Base-by-base conservation (phyloP, 306 rosid species). In the Corylus avellana region DNA sequence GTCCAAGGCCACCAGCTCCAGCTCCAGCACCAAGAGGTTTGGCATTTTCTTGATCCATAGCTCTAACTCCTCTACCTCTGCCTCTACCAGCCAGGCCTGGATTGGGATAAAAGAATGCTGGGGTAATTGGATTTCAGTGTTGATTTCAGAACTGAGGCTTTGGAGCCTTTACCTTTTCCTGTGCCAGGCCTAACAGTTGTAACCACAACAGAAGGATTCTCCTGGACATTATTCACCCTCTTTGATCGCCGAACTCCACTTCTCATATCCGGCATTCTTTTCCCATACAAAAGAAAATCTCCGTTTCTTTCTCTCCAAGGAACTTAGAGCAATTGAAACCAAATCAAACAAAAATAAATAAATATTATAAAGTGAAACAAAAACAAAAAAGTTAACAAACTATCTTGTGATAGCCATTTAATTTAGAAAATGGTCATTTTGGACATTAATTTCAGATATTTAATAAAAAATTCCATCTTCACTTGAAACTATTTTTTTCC, bases 81-180 rank as follows among this genome's bases (percentile, higher is more conserved):
- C 98, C 98, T 86, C 96, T 88, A 85, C 96, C 92, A 76, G 94
- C 91, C 80, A 92, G 89, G 90, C 86, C 97, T 91, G 56, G 96
- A 54, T 56, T 55, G 49, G 39, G 48, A 39, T 62, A 56, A 81
- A 72, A 71, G 32, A 55, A 68, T 51, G 0, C 11, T 55, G 18
- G 54, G 50, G 56, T 73, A 53, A 77, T 42, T 70, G 58, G 53
- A 75, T 50, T 25, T 70, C 29, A 70, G 72, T 70, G 9, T 61
- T 17, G 42, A 56, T 9, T n/a, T 8, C 25, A 17, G 56, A 32
- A 75, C 42, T 47, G 50, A 6, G 61, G 51, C 59, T 55, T 55
- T 58, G 25, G 8, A 47, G 61, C 29, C 68, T 54, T 78, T 85
- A 78, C 88, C 88, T 71, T 78, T 78, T 75, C 81, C 79, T 32